Evolutionary conservation across 495 filamentous ascomycete species (phyloP), one percentile per base, ranked within the genome.

Genomic region (Penicillium taxi): DNA sequence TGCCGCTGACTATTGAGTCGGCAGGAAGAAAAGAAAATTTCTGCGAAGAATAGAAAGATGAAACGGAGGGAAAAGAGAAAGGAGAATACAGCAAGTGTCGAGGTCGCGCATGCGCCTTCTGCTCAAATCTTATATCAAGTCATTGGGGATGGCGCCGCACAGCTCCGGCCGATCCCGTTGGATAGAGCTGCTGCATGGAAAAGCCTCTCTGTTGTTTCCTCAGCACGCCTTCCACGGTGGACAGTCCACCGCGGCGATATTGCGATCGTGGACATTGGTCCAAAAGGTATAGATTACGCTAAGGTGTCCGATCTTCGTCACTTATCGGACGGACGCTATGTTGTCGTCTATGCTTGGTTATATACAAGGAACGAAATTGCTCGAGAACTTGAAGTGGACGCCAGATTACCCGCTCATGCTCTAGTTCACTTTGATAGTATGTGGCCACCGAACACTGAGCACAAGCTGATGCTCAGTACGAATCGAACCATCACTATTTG

Each of bases 401-500:
- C 23, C 14, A 13, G 9, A 11, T 9, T 40, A 5, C 22, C 37
- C 16, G n/a, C 21, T 17, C 12, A 4, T 16, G 28, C 28, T 14
- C 21, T 18, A 16, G 37, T 19, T 1, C 7, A 39, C 20, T 17
- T 39, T 4, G 11, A 43, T 31, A 7, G 31, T 11, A 35, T 35
- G 35, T 43, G 40, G 40, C 40, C 33, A n/a, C 20, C 26, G 5
- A 17, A 21, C 9, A 33, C n/a, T 25, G 13, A 8, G 13, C 24
- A 31, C 21, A 35, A 26, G 4, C 32, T 22, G 3, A 43, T 43
- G 40, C 32, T 43, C 5, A 43, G 40, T 12, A 43, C 40, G 24
- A 43, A 43, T 18, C 40, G 40, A 25, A 43, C 40, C 2, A 37
- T 43, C 16, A 37, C 33, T 0, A 25, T 43, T 19, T 43, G 32